These are phyloP conservation scores for Trichoderma sp. DNA, from an alignment of 2,329 filamentous ascomycete genomes.

Conservation along the genomic window DNA sequence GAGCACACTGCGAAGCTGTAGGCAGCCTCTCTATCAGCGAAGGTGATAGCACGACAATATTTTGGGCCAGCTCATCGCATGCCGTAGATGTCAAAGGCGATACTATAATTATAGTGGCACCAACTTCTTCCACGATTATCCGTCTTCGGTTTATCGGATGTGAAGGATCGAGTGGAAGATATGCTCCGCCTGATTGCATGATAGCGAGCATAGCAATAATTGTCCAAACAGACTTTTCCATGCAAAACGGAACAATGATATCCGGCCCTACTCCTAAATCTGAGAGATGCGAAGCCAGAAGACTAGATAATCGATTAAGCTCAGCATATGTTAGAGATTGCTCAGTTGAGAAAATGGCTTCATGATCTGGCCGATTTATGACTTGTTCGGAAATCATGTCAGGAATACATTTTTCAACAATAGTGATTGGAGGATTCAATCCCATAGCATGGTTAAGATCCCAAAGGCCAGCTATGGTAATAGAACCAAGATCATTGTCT, in stretches of 20 bases:
- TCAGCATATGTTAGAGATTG: background rate
- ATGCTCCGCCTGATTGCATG: slow-evolving; percentile 29
- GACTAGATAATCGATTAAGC: background rate
- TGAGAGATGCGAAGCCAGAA: slow-evolving; percentile 5
- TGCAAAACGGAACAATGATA: slow-evolving; percentile 19
- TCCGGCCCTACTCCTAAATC: slow-evolving; percentile 27
- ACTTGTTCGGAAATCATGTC: slow-evolving; percentile 15
- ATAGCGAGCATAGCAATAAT: slow-evolving; percentile 27
- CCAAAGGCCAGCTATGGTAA: background rate
- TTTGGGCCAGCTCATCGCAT: background rate
- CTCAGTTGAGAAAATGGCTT: slow-evolving; percentile 12
- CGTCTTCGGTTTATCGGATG: slow-evolving; percentile 12
- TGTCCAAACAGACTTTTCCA: slow-evolving; percentile 24
- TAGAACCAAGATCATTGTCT: background rate
- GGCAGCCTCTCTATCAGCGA: background rate
- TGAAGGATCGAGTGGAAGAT: slow-evolving; percentile 28
- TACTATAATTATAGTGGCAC: slow-evolving; percentile 9
- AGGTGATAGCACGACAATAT: background rate
- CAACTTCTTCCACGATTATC: slow-evolving; percentile 14
- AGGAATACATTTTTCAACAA: slow-evolving; percentile 27
- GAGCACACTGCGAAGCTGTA: background rate
- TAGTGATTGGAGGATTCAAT: background rate
- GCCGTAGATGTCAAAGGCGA: background rate
- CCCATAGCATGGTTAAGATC: background rate
- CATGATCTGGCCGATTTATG: background rate